Percentiles rank a stretch among this genome's conserved stretches.
Conservation (phyloP, 768 basidiomycete genomes). For the Baorangia bicolor region DNA sequence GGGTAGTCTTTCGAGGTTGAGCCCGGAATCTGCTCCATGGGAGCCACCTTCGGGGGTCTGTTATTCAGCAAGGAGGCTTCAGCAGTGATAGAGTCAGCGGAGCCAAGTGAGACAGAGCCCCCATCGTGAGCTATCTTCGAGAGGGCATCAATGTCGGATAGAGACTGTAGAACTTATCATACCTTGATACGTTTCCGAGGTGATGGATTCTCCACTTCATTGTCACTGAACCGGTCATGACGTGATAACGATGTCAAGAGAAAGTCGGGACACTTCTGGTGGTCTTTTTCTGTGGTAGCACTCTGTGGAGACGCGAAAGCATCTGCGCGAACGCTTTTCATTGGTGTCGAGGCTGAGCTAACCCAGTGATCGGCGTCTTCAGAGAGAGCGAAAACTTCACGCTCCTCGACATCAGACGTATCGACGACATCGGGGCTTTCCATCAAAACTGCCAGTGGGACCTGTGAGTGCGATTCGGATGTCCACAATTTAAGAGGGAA, state of each 20-base stretch:
- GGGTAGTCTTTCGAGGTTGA: neutral
- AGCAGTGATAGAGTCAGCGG: neutral
- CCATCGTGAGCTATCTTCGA: conserved; percentile 20
- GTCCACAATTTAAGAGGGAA: neutral
- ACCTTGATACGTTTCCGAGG: conserved; percentile 42
- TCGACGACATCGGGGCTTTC: conserved; percentile 47
- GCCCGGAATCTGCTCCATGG: neutral
- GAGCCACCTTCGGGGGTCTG: neutral
- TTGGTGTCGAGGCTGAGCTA: neutral
- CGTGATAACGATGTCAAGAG: neutral
- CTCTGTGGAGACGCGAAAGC: conserved; percentile 1
- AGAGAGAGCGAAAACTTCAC: conserved; percentile 38
- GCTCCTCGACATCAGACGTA: conserved; percentile 65
- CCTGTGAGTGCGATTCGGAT: neutral
- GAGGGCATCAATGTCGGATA: conserved; percentile 10
- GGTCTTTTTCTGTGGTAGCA: neutral
- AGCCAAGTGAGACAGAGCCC: neutral
- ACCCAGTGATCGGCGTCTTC: conserved; percentile 6
- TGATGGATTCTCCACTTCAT: conserved; percentile 18
- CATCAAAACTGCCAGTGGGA: conserved; percentile 13
- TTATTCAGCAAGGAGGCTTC: neutral
- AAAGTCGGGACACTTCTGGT: neutral
- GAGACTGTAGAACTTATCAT: neutral
- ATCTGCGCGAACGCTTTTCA: neutral
- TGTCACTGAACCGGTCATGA: conserved; percentile 2